Base-by-base conservation (phyloP, 2,329 filamentous ascomycete species). In the Triangularia setosa region DNA sequence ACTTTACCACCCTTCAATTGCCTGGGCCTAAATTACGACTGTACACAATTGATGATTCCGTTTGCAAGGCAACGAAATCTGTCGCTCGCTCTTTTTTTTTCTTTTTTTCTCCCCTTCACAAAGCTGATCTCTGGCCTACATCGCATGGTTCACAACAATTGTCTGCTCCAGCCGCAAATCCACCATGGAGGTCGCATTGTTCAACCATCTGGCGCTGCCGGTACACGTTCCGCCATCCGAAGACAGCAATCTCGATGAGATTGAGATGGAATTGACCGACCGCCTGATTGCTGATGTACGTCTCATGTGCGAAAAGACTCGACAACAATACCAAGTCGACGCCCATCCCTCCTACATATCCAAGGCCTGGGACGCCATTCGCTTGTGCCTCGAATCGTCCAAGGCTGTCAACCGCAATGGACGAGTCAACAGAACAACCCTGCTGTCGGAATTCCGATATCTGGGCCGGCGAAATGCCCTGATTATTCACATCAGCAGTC, bases 171-270 rank as follows among this genome's bases (percentile, higher is more conserved):
- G 18, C 11, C 8, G 40, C 40, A n/a, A 48, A 21, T 48, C 40
- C 40, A 55, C 23, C 18, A 63, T 67, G 40, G 64, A 68, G 4
- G 48, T 61, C 25, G 11, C 57, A 21, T 23, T 68, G 12, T 60
- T 65, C 59, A 35, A 66, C 35, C 67, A 68, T 14, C 56, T 68
- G 8, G 63, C 61, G 11, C 61, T 68, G 8, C 65, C 67, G 2
- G 33, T 40, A 14, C 52, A 58, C 24, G 63, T 68, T 21, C 67
- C 67, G 12, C 55, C 59, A 11, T 16, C 24, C 4, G 59, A 68
- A 48, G 65, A 63, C 40, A 18, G 33, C 9, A 21, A 52, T 12
- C 48, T 65, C 21, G 58, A 64, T 21, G 58, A 64, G n/a, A 40
- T 67, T 18, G 67, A 68, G 28, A 12, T 33, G 4, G 1, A 3